Base-by-base conservation (phyloP, 1,284 basidiomycete genomes). In the Rhodotorula sp. region DNA sequence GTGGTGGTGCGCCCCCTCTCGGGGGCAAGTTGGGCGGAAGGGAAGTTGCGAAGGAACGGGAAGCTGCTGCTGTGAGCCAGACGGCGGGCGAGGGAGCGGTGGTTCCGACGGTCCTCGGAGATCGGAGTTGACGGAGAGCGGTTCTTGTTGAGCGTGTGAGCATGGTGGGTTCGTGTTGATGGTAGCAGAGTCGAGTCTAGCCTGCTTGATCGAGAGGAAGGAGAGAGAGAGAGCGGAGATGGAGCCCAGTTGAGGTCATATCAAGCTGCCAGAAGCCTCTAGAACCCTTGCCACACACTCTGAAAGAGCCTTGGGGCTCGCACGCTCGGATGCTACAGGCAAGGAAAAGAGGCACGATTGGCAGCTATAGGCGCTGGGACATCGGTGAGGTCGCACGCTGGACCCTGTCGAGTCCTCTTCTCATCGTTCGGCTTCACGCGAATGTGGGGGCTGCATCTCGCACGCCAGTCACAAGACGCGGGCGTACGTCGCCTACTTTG, bases 1-100 rank as follows among this genome's bases (percentile, higher is more conserved):
- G 68, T 5, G 59, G 62, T 20, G 68, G 68, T 16, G 61, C 65
- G 21, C 67, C 67, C 4, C 56, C 39, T 6, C 67, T 34, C 10
- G 61, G 67, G 0, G 67, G 62, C 34, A 4, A 39, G 18, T 18
- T 12, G 43, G 47, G 23, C 47, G 48, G 48, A 26, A 14, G 20
- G 34, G 21, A 23, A 52, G 43, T 26, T 34, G 59, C 34, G 48
- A 54, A 48, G 29, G 46, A 16, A 57, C 14, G 16, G 1, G 34
- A 18, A 20, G 52, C 51, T 26, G 26, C 18, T 26, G 46, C 47
- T 48, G n/a, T n/a, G 39, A 62, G 61, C 61, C 54, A 56, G 12
- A 56, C n/a, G 54, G 54, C 54, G n/a, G 54, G 54, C 15, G 54
- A 56, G n/a, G 54, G 54, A 10, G 54, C 54, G 15, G 54, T 16